Base-by-base conservation (phyloP, 2,329 filamentous ascomycete genomes). In the Neocucurbitaria cava region DNA sequence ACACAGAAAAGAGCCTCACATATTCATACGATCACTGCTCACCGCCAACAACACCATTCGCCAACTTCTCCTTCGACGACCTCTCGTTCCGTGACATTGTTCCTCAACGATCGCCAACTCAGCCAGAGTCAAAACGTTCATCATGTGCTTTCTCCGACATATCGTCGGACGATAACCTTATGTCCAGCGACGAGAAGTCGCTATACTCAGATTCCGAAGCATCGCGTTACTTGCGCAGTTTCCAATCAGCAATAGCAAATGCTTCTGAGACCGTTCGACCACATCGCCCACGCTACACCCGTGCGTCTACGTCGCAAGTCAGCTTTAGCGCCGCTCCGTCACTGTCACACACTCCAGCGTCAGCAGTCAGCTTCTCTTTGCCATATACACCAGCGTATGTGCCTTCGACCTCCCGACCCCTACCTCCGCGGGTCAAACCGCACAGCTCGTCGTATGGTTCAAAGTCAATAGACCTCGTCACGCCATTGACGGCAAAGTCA, bases 31-130 rank as follows among this genome's bases (percentile, higher is more conserved):
- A 73, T 48, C 65, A 70, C 40, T 66, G 66, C 55, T 76, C 74
- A 31, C 75, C 71, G 8, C 74, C 73, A 35, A 55, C 65, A 41
- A 76, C 73, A 10, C 75, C 76, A 17, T 77, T 70, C 42, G 56
- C 61, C 55, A 73, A 66, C 59, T 72, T 73, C 46, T 74, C 75
- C 21, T 73, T 76, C 51, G 75, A 77, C 30, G 74, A 77, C 33
- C 40, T 75, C 17, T 64, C 73, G 48, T 70, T 76, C 54, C 66
- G 70, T 41, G 78, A 82, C 65, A 82, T 82, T 51, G 70, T 82
- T 5, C 77, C 79, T 17, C 78, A 77, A 52, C 75, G 77, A 38
- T 81, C 79, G 7, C 80, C 80, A 1, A 82, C 79, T 15, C 65
- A 75, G 62, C 43, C 67, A 51, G 54, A 74, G 65, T 61, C 73